A percentile compares a stretch with the other conserved stretches of the same genome.
phyloP scores from a whole-genome alignment of 306 rosid species.

The Carpinus fangiana region DNA sequence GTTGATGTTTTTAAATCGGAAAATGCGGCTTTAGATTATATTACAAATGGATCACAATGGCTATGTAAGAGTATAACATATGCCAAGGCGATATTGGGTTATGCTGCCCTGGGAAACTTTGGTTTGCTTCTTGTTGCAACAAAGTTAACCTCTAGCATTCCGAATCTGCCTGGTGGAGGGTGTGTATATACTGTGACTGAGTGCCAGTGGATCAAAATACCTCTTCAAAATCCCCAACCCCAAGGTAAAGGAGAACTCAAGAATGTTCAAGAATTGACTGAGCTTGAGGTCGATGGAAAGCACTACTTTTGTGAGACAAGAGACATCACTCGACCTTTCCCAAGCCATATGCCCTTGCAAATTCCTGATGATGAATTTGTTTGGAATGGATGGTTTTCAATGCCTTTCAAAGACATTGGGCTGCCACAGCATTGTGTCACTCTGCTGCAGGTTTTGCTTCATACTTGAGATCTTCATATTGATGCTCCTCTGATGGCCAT shows the following conservation, averaged over 20 bases:
- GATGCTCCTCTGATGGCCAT: slow-evolving; percentile 25
- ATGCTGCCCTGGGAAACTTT: slow-evolving; percentile 73
- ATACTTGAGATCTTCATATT: slow-evolving; percentile 34
- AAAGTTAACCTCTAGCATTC: slow-evolving; percentile 57
- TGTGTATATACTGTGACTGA: slow-evolving; percentile 71
- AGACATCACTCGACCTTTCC: slow-evolving; percentile 83
- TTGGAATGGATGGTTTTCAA: slow-evolving; percentile 90
- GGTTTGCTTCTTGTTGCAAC: slow-evolving; percentile 86
- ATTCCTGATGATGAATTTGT: slow-evolving; percentile 91
- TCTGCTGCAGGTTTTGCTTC: slow-evolving; percentile 90
- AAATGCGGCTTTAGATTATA: slow-evolving; percentile 59
- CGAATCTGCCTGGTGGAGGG: slow-evolving; percentile 90
- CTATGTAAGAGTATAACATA: slow-evolving; percentile 44
- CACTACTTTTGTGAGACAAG: slow-evolving; percentile 89
- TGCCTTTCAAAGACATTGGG: slow-evolving; percentile 74
- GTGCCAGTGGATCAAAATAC: slow-evolving; percentile 84
- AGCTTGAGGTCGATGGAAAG: slow-evolving; percentile 87
- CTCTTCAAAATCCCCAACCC: slow-evolving; percentile 63
- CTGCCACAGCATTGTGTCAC: slow-evolving; percentile 75
- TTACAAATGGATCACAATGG: slow-evolving; percentile 66
- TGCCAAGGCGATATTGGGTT: slow-evolving; percentile 81
- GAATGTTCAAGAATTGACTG: slow-evolving; percentile 73
- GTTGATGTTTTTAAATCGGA: slow-evolving; percentile 73
- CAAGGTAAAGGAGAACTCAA: slow-evolving; percentile 90
- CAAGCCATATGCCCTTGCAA: slow-evolving; percentile 55